phyloP scores from a whole-genome alignment of 2,329 filamentous ascomycete genomes.

The Aspergillus glaucus region DNA sequence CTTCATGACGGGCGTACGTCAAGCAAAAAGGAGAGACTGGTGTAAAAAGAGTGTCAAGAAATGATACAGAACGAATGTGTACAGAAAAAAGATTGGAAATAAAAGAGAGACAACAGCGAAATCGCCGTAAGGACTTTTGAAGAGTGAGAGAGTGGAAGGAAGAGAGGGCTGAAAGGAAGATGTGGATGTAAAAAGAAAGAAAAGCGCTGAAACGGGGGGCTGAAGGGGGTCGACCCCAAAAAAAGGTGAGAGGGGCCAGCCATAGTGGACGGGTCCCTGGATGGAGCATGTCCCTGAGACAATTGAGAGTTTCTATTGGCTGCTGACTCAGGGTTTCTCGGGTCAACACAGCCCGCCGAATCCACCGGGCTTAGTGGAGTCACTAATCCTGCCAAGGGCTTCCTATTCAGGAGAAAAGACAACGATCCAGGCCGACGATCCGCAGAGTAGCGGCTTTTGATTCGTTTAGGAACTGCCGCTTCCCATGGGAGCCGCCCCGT shows the following conservation, averaged over 20 bases:
- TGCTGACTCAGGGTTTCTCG: neutral
- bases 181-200: neutral
- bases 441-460: neutral
- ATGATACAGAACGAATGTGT: neutral
- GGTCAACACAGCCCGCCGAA: neutral
- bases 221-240: no score
- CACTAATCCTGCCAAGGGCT: neutral
- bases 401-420: neutral
- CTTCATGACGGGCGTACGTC: slow-evolving; percentile 43
- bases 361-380: neutral
- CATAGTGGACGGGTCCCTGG: no score
- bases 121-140: neutral
- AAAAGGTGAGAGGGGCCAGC: no score
- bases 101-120: slow-evolving; percentile 1
- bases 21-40: slow-evolving; percentile 1
- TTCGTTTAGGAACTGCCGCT: neutral
- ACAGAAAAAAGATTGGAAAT: neutral
- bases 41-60: neutral
- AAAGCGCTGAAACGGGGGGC: neutral
- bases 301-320: neutral
- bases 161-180: neutral
- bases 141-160: neutral
- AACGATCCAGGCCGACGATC: neutral
- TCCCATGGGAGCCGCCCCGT: neutral
- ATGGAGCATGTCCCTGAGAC: no score